These are phyloP conservation scores for Ustilago xerochloae DNA, from an alignment of 1,284 basidiomycete species.

Conservation along the genomic window DNA sequence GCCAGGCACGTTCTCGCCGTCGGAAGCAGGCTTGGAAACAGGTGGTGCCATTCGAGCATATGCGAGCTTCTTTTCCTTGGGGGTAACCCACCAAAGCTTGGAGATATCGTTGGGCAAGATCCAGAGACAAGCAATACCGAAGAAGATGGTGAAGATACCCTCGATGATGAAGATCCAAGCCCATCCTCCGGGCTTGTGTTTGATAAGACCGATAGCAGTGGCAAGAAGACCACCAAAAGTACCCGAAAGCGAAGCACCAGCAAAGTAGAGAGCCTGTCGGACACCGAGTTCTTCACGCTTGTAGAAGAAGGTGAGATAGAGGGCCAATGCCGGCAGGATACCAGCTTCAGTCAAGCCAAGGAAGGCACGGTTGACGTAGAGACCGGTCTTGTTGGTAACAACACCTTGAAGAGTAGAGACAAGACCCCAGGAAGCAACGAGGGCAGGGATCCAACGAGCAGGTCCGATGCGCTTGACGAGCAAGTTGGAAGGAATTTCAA, in stretches of 20 bases:
- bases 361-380: conserved; percentile 61
- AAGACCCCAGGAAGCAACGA: conserved; percentile 55
- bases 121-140: conserved; percentile 48
- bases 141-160: conserved; percentile 57
- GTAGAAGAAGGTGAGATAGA: conserved; percentile 64
- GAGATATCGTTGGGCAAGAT: conserved; percentile 55
- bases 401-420: conserved; percentile 59
- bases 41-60: conserved; percentile 45
- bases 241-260: conserved; percentile 57
- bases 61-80: conserved; percentile 48
- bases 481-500: conserved; percentile 62
- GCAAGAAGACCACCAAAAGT: conserved; percentile 62
- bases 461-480: conserved; percentile 58
- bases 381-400: conserved; percentile 51
- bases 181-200: conserved; percentile 50
- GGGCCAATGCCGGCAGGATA: conserved; percentile 53
- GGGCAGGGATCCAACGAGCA: conserved; percentile 54
- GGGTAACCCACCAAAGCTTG: conserved; percentile 54
- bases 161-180: conserved; percentile 63
- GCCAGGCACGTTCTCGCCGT: conserved; percentile 15
- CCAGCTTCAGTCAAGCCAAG: conserved; percentile 58
- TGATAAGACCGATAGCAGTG: conserved; percentile 57
- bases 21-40: not conserved
- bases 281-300: conserved; percentile 58
- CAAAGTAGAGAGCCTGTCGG: conserved; percentile 63